Percentiles rank a stretch among this genome's conserved stretches.
Conservation (phyloP, 108 stramenopile species). For the Craspedostauros australis region DNA sequence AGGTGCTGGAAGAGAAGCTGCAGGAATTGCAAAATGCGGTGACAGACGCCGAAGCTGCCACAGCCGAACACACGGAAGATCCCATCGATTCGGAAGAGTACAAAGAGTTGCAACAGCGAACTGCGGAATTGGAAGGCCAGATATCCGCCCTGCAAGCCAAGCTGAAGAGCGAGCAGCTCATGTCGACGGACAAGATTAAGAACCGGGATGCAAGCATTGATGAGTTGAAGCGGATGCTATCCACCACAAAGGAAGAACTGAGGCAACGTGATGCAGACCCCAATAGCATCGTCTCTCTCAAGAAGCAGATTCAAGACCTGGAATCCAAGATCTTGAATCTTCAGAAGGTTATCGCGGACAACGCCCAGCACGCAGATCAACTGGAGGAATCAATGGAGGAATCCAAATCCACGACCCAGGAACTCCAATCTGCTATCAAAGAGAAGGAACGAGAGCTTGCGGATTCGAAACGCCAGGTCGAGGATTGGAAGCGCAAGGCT, state of each 20-base stretch:
- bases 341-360: constrained; percentile 12
- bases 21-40: constrained; percentile 10
- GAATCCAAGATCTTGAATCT: neutral
- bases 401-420: constrained; percentile 4
- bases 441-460: constrained; percentile 1
- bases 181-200: constrained; percentile 13
- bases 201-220: constrained; percentile 16
- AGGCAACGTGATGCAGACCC: constrained; percentile 3
- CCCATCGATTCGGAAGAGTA: constrained; percentile 4
- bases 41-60: no score
- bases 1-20: constrained; percentile 5
- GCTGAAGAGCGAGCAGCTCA: constrained; percentile 29
- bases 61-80: no score
- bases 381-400: constrained; percentile 12
- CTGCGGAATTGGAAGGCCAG: constrained; percentile 9
- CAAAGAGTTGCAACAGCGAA: constrained; percentile 2
- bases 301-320: constrained; percentile 15
- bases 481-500: constrained; percentile 13
- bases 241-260: constrained; percentile 3
- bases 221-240: constrained; percentile 7
- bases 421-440: neutral
- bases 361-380: constrained; percentile 4
- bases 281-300: constrained; percentile 2
- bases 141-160: constrained; percentile 18
- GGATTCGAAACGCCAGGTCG: constrained; percentile 7